Evolutionary conservation across 257 asterid species (phyloP).

Genomic region (Rubia yunnanensis): DNA sequence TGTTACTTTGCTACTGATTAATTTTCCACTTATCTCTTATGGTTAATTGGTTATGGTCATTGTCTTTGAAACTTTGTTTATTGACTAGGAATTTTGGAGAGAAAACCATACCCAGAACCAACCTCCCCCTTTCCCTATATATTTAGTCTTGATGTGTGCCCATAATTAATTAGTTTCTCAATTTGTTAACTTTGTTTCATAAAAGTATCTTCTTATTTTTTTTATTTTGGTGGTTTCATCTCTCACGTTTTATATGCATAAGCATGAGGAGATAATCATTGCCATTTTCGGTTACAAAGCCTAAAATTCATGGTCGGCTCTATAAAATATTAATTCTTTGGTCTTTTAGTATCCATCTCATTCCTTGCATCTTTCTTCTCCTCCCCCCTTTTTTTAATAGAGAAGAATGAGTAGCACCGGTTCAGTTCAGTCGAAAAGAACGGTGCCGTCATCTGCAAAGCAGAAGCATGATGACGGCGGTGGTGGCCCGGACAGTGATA

Average conservation of each 20-base stretch:
- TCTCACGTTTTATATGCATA: conserved; percentile 46
- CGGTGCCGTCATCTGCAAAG: conserved; percentile 59
- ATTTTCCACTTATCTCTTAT: no score
- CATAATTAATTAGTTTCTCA: conserved; percentile 17
- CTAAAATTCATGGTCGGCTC: conserved; percentile 19
- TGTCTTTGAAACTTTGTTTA: background rate
- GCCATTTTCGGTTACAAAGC: conserved; percentile 33
- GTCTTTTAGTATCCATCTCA: background rate
- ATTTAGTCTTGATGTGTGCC: background rate
- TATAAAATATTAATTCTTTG: conserved; percentile 4
- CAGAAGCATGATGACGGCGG: conserved; percentile 9
- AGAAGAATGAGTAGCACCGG: conserved; percentile 28
- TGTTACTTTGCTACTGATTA: conserved; percentile 16
- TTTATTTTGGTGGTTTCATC: background rate
- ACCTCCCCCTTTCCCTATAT: background rate
- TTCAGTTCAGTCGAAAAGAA: conserved; percentile 42
- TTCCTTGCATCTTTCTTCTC: background rate
- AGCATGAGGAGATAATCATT: conserved; percentile 11
- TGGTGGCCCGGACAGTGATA: background rate
- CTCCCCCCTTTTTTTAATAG: background rate
- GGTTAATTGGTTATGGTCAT: background rate
- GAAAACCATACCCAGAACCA: background rate
- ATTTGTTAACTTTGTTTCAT: conserved; percentile 16
- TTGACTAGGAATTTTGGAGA: conserved; percentile 1
- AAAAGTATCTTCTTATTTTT: background rate